Base-by-base conservation (phyloP, 1,284 basidiomycete species). In the Takashimella tepidaria region DNA sequence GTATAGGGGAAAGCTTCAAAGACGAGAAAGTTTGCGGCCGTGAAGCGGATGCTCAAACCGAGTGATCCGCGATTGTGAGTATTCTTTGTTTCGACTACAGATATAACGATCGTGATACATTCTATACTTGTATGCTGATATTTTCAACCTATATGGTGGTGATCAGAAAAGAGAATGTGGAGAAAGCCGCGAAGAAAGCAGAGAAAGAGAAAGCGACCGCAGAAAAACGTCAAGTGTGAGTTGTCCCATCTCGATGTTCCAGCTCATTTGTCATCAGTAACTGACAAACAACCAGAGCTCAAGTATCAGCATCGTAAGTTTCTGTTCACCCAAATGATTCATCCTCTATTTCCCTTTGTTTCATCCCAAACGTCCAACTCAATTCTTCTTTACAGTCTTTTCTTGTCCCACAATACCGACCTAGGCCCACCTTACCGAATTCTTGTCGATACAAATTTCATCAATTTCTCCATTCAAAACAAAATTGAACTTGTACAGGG, bases 361-460 rank as follows among this genome's bases (percentile, higher is more conserved):
- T n/a, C n/a, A n/a, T n/a, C n/a, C n/a, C n/a, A n/a, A n/a, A n/a
- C n/a, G n/a, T n/a, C n/a, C n/a, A n/a, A n/a, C n/a, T n/a, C n/a
- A n/a, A n/a, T n/a, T n/a, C n/a, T n/a, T n/a, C n/a, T n/a, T n/a
- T n/a, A 31, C 10, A 92, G 90, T 10, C 82, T 98, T 63, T 98
- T 98, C 81, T 82, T 99, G 55, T 85, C 89, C 21, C 96, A 98
- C 74, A 99, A 99, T 74, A 87, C 89, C 16, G 88, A 93, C 11
- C 86, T 99, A 26, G 93, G 91, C 0, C 96, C 96, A 0, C 96
- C 96, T 0, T 99, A 98, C 73, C 85, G 95, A 23, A 89, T 99
- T 10, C 83, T 99, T 43, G 92, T 99, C 54, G 96, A 99, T 77
- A 99, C 96, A 69, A 99, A 99, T 75, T 99, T 99, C 70, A 98